Conservation (phyloP, 768 basidiomycete genomes). For the Naganishia antarctica region DNA sequence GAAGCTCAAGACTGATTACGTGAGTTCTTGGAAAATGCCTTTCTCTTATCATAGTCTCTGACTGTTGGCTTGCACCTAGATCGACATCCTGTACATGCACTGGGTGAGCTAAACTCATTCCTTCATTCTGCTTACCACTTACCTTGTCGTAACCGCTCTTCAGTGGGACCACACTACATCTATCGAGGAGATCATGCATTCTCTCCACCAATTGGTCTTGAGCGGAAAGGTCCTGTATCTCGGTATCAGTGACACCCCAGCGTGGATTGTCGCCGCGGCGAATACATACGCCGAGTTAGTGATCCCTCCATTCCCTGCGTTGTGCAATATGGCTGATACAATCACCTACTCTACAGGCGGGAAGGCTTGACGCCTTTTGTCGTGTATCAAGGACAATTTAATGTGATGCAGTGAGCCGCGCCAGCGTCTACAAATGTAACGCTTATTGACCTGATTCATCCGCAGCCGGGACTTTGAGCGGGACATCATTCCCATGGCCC, state of each 20-base stretch:
- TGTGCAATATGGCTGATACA: not conserved
- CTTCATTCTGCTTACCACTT: not conserved
- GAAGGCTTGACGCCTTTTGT: constrained; percentile 39
- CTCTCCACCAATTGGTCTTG: constrained; percentile 30
- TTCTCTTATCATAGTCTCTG: not conserved
- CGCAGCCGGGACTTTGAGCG: constrained; percentile 49
- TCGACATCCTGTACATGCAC: constrained; percentile 39
- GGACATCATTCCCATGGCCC: constrained; percentile 51
- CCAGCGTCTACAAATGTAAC: not conserved
- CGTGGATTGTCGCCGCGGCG: constrained; percentile 34
- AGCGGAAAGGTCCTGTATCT: constrained; percentile 37
- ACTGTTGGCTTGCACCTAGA: not conserved
- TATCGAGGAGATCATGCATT: constrained; percentile 35
- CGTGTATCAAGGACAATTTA: constrained; percentile 51
- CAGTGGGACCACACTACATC: constrained; percentile 36
- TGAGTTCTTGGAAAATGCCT: not conserved
- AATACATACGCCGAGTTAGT: constrained; percentile 33
- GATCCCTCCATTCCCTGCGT: not conserved
- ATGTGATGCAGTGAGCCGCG: constrained; percentile 34
- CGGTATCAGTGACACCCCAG: constrained; percentile 36
- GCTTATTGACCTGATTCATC: not conserved
- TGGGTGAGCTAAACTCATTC: constrained; percentile 18
- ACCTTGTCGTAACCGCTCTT: not conserved
- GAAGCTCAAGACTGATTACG: constrained; percentile 34
- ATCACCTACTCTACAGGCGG: not conserved